Evolutionary conservation across 805 yeast species (phyloP).

Genomic region (Saccharomyces jurei): DNA sequence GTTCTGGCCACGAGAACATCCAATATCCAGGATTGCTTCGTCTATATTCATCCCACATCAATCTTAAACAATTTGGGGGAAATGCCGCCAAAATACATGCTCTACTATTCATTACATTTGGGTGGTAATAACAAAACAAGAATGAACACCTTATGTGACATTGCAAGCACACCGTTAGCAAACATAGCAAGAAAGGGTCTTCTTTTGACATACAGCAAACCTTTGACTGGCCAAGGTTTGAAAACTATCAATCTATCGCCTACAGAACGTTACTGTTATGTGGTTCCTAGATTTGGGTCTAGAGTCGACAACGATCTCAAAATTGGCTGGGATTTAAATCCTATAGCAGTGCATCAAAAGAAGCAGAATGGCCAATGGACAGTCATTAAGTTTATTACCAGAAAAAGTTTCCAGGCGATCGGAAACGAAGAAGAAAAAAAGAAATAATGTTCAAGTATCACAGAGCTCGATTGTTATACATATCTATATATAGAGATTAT

Average conservation of each 20-base stretch:
- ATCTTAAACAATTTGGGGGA: conserved; percentile 52
- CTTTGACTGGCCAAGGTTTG: conserved; percentile 74
- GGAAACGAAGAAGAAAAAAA: conserved; percentile 6
- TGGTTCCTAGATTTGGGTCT: conserved; percentile 85
- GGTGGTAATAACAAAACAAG: conserved; percentile 47
- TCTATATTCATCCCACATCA: conserved; percentile 76
- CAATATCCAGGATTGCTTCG: conserved; percentile 43
- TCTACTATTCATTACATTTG: conserved; percentile 59
- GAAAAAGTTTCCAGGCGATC: conserved; percentile 18
- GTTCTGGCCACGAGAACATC: conserved; percentile 34
- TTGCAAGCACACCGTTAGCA: conserved; percentile 65
- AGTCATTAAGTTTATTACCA: conserved; percentile 29
- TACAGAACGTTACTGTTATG: conserved; percentile 76
- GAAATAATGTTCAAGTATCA: not conserved
- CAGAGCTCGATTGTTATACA: not conserved
- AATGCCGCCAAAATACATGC: conserved; percentile 71
- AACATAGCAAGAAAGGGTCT: conserved; percentile 69
- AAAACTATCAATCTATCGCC: conserved; percentile 64
- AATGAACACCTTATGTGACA: conserved; percentile 69
- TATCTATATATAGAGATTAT: not conserved
- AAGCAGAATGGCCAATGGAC: conserved; percentile 65
- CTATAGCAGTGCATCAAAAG: conserved; percentile 63
- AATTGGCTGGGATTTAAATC: conserved; percentile 87
- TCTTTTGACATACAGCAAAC: conserved; percentile 78
- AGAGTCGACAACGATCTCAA: conserved; percentile 67